Conservation (phyloP, 2,329 filamentous ascomycete species). For the Xylariaceae sp. region DNA sequence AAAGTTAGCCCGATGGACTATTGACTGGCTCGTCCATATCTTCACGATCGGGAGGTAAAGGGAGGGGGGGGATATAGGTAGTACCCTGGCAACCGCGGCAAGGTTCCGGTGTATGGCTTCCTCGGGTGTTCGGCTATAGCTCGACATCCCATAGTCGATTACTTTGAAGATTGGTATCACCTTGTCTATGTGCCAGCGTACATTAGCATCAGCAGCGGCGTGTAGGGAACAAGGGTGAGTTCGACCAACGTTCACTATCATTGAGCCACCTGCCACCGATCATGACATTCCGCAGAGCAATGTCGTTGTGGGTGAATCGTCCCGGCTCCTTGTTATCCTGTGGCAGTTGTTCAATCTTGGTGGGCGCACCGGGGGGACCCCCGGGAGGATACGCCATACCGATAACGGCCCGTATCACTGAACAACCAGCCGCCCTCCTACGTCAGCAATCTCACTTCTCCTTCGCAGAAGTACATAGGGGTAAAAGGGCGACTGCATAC, state of each 20-base stretch:
- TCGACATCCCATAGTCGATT: constrained; percentile 8
- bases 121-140: background rate
- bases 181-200: constrained; percentile 4
- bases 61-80: background rate
- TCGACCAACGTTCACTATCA: constrained; percentile 5
- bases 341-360: background rate
- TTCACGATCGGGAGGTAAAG: background rate
- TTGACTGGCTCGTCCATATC: too few species aligned
- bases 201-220: background rate
- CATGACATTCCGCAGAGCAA: constrained; percentile 7
- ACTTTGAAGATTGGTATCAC: constrained; percentile 2
- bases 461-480: too few species aligned
- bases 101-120: background rate
- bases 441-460: too few species aligned
- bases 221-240: background rate
- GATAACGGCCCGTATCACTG: constrained; percentile 7
- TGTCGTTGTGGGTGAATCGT: constrained; percentile 1
- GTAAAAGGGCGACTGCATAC: constrained; percentile 2
- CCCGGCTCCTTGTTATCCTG: fast-evolving
- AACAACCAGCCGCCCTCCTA: too few species aligned
- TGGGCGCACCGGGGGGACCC: background rate
- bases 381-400: constrained; percentile 2
- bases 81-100: background rate
- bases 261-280: background rate
- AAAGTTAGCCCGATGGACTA: too few species aligned